phyloP scores from a whole-genome alignment of 2,329 filamentous ascomycete genomes.

The Hypoxylon rubiginosum region DNA sequence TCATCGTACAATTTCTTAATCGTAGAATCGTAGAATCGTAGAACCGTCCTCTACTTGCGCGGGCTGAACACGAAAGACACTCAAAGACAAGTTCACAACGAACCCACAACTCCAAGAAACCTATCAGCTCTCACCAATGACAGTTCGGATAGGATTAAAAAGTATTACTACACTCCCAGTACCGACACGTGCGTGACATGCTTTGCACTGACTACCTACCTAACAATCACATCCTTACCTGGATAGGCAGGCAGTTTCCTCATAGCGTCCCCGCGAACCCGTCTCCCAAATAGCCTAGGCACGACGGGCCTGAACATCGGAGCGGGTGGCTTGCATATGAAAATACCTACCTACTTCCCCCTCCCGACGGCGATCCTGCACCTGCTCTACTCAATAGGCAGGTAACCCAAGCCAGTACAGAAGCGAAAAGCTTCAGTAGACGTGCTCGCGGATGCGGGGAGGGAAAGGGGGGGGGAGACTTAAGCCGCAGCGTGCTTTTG shows the following conservation, averaged over 20 bases:
- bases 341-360: constrained; percentile 5
- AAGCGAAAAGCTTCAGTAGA: constrained; percentile 32
- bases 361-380: not conserved
- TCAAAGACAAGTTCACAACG: not conserved
- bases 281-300: constrained; percentile 21
- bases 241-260: constrained; percentile 34
- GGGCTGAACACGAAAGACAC: not conserved
- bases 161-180: not conserved
- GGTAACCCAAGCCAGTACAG: constrained; percentile 9
- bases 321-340: constrained; percentile 36
- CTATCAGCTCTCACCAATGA: not conserved
- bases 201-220: constrained; percentile 5
- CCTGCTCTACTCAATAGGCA: constrained; percentile 20
- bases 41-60: not conserved
- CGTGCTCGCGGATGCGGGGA: constrained; percentile 35
- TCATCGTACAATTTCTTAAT: constrained; percentile 16
- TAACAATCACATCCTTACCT: constrained; percentile 29
- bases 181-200: not conserved
- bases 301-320: constrained; percentile 9
- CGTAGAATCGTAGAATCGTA: constrained; percentile 1
- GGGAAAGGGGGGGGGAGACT: constrained; percentile 11
- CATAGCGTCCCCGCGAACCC: constrained; percentile 2
- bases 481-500: constrained; percentile 25
- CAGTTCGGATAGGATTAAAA: not conserved
- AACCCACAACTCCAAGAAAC: no score